Evolutionary conservation across 176 grass and related monocot species (phyloP).

Genomic region (Typha latifolia): DNA sequence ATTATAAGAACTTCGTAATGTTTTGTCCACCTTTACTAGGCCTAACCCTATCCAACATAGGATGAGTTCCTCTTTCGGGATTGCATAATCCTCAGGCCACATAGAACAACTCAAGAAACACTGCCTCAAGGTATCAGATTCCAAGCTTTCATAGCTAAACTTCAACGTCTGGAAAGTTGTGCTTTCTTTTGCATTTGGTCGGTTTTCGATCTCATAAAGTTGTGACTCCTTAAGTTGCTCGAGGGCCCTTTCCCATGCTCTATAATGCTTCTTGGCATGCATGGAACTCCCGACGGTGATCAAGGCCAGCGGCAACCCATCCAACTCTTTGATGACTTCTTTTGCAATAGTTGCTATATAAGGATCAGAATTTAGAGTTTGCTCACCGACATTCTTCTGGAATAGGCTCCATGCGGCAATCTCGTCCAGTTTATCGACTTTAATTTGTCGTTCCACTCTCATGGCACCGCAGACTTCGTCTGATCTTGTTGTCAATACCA

Average conservation of each 20-base stretch:
- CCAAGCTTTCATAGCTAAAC: slow-evolving; percentile 28
- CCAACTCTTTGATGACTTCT: slow-evolving; percentile 11
- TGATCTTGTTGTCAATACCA: slow-evolving; percentile 42
- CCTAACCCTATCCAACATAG: too few relatives aligned
- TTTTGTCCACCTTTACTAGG: too few relatives aligned
- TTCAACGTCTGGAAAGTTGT: slow-evolving; percentile 10
- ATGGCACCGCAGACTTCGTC: slow-evolving; percentile 41
- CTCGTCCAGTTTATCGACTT: slow-evolving; percentile 39
- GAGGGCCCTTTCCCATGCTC: slow-evolving; percentile 21
- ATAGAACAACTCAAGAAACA: slow-evolving; percentile 5
- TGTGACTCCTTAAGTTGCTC: background rate
- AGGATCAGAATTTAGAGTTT: slow-evolving; percentile 18
- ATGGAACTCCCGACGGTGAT: slow-evolving; percentile 22
- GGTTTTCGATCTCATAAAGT: background rate
- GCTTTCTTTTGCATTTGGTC: slow-evolving; percentile 1
- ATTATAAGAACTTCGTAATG: too few relatives aligned
- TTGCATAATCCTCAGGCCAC: too few relatives aligned
- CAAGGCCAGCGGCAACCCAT: slow-evolving; percentile 28
- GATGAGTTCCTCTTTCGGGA: too few relatives aligned
- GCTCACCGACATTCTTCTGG: slow-evolving; percentile 17
- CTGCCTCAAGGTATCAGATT: too few relatives aligned
- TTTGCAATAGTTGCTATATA: slow-evolving; percentile 14
- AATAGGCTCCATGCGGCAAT: slow-evolving; percentile 46
- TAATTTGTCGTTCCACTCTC: slow-evolving; percentile 41
- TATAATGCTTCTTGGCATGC: slow-evolving; percentile 6